Evolutionary conservation across 2,329 filamentous ascomycete species (phyloP), one percentile per base, ranked within the genome.

Genomic region (Rhynchosporium graminicola): DNA sequence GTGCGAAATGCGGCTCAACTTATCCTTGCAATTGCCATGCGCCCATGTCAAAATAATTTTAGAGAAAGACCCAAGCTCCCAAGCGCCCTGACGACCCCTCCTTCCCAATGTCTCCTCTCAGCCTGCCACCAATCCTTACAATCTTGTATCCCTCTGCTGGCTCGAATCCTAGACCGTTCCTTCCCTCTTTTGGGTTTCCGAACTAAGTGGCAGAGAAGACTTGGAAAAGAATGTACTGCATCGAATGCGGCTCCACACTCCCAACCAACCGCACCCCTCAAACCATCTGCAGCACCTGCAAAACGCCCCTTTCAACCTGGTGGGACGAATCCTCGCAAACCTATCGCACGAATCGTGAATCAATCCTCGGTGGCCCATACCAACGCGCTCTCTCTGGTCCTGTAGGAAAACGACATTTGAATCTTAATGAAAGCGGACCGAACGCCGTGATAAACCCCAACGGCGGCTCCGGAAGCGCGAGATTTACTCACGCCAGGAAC

Each of bases 211-310:
- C 20, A 20, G 20, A 20, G 1, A 20, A 20, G 20, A 20, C 20
- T 20, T 20, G 20, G 20, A 20, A 20, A 20, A 20, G 20, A 20
- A 73, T 71, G 69, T 66, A 70, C 57, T 73, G 71, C 57, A 69
- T 67, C 57, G 69, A 72, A 69, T 73, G 71, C 60, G 69, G 69
- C 12, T 63, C 70, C 55, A 67, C 65, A 6, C 66, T 73, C 13
- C 71, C 71, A 52, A 56, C 64, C 3, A 57, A 69, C 51, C 70
- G 68, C 51, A 65, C 68, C 54, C 62, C 65, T 20, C 63, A 57
- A 20, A 72, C 70, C 52, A 71, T 71, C 61, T 73, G 71, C 68
- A 67, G 63, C 61, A 72, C 70, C 66, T 73, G 71, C 63, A 72
- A 72, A 63, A 72, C 69, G 2, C 69, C 69, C 4, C 65, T 73